These are phyloP conservation scores for Malus sylvestris DNA, from an alignment of 306 rosid species.

Conservation along the genomic window DNA sequence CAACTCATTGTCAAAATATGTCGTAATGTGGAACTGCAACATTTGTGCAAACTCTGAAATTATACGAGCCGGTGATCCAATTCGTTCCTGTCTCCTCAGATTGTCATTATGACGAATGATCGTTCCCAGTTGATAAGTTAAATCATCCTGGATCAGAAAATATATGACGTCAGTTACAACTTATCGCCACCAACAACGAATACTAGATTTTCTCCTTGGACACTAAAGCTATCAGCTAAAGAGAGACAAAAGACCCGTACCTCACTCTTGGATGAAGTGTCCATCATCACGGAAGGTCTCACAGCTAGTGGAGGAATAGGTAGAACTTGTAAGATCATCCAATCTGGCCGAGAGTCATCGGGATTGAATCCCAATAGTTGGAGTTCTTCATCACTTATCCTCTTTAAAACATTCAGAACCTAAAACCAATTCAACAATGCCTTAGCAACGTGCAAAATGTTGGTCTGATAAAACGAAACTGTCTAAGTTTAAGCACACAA, in stretches of 20 bases:
- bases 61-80: constrained; percentile 88
- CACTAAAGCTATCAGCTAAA: not conserved
- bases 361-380: constrained; percentile 79
- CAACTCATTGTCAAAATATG: constrained; percentile 88
- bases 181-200: not conserved
- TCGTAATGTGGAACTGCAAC: constrained; percentile 89
- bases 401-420: constrained; percentile 87
- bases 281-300: constrained; percentile 98
- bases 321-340: constrained; percentile 97
- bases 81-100: constrained; percentile 78
- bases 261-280: constrained; percentile 93
- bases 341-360: constrained; percentile 84
- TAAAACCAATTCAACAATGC: constrained; percentile 21
- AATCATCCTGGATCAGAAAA: constrained; percentile 59
- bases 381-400: constrained; percentile 88
- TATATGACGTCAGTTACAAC: constrained; percentile 13
- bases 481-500: constrained; percentile 10
- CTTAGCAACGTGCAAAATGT: constrained; percentile 4
- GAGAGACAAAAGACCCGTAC: constrained; percentile 12
- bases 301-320: constrained; percentile 99
- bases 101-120: constrained; percentile 93
- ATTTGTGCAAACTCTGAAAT: constrained; percentile 90
- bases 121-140: constrained; percentile 94
- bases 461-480: not conserved
- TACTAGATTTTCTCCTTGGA: not conserved